A percentile compares a stretch with the other conserved stretches of the same genome.
These are phyloP conservation scores for Gynostemma pentaphyllum DNA, from an alignment of 306 rosid genomes.

Conservation along the genomic window DNA sequence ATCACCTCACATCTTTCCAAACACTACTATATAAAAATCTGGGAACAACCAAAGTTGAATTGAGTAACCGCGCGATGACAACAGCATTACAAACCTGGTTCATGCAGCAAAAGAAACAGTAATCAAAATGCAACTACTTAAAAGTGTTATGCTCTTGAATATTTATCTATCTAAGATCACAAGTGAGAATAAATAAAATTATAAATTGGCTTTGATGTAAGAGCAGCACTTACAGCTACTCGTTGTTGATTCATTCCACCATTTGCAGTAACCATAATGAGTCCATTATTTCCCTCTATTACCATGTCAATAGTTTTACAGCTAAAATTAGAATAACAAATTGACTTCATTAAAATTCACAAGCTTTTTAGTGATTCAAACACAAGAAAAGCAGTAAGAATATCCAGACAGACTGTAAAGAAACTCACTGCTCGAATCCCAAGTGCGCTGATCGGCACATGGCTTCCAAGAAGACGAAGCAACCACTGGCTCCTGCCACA, in stretches of 20 bases:
- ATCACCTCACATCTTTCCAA: slow-evolving; percentile 91
- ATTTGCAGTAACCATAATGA: slow-evolving; percentile 83
- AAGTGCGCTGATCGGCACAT: slow-evolving; percentile 72
- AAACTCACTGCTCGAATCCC: slow-evolving; percentile 61
- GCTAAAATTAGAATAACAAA: slow-evolving; percentile 7
- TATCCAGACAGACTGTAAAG: neutral
- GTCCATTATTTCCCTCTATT: slow-evolving; percentile 70
- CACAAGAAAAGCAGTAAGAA: slow-evolving; percentile 4
- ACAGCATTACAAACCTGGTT: slow-evolving; percentile 89
- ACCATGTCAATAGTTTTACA: slow-evolving; percentile 12
- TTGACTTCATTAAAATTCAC: neutral
- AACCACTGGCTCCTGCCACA: slow-evolving; percentile 84
- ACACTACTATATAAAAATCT: slow-evolving; percentile 81
- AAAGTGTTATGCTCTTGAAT: neutral
- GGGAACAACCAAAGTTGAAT: slow-evolving; percentile 79
- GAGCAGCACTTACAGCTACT: slow-evolving; percentile 71
- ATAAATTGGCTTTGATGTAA: neutral
- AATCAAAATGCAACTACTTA: neutral
- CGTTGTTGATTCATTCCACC: slow-evolving; percentile 99
- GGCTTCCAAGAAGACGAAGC: slow-evolving; percentile 92
- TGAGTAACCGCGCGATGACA: slow-evolving; percentile 65
- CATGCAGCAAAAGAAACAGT: slow-evolving; percentile 17
- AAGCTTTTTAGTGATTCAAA: neutral
- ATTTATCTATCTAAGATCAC: neutral
- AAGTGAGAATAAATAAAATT: neutral